Evolutionary conservation across 176 grass and related monocot genomes (phyloP).

Genomic region (Musa acuminata): DNA sequence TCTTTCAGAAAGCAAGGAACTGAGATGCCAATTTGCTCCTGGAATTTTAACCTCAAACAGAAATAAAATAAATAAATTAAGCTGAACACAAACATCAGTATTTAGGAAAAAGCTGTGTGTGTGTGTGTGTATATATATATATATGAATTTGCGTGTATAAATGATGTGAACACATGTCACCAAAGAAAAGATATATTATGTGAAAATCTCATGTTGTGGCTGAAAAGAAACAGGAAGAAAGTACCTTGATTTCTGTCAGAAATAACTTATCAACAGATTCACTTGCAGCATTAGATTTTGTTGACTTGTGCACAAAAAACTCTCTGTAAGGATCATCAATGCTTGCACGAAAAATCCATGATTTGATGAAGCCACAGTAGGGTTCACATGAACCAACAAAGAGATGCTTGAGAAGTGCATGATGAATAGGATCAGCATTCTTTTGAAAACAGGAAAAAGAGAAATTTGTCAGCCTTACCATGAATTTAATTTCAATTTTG

Average conservation of each 20-base stretch:
- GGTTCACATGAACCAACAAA: slow-evolving; percentile 76
- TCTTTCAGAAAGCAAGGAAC: slow-evolving; percentile 87
- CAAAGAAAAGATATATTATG: slow-evolving; percentile 8
- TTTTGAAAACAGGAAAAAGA: slow-evolving; percentile 37
- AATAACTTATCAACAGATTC: slow-evolving; percentile 25
- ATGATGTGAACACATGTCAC: neutral
- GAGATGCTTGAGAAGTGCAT: slow-evolving; percentile 73
- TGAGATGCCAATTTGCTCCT: slow-evolving; percentile 58
- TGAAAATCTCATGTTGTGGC: neutral
- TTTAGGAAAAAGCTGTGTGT: neutral
- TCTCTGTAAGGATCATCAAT: slow-evolving; percentile 78
- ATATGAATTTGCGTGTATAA: too few species aligned
- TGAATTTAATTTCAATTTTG: neutral
- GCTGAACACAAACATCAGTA: neutral
- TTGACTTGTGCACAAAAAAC: slow-evolving; percentile 52
- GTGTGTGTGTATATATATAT: neutral
- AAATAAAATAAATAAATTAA: neutral
- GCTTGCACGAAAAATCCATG: slow-evolving; percentile 81
- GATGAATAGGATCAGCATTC: slow-evolving; percentile 87
- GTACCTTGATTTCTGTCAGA: slow-evolving; percentile 55
- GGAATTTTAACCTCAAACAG: slow-evolving; percentile 20
- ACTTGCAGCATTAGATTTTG: slow-evolving; percentile 25
- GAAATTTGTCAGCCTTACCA: slow-evolving; percentile 13
- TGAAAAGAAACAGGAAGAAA: neutral
- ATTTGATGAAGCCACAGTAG: slow-evolving; percentile 86